Evolutionary conservation across 1,284 basidiomycete species (phyloP).

Genomic region (Irpex sp.): DNA sequence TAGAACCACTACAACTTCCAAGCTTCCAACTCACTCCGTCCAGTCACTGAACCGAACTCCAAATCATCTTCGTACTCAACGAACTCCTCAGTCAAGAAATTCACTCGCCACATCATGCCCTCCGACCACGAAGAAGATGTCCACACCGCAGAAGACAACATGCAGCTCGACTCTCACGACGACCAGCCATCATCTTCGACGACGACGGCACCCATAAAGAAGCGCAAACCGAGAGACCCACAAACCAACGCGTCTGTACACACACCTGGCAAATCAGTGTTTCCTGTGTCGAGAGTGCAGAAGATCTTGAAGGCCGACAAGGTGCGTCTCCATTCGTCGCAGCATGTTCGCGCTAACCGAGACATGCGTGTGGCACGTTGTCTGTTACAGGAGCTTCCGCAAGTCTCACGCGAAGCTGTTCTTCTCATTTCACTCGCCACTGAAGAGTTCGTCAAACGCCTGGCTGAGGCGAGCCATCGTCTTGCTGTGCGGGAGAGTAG

Average conservation of each 20-base stretch:
- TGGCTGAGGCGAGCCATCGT: constrained; percentile 57
- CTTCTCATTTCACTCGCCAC: constrained; percentile 73
- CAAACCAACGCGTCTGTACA: not conserved
- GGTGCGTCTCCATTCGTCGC: constrained; percentile 13
- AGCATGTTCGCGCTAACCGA: too few relatives aligned
- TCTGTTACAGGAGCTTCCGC: constrained; percentile 70
- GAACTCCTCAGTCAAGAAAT: not conserved
- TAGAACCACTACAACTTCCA: not conserved
- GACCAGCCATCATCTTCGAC: too few relatives aligned
- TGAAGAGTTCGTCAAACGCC: constrained; percentile 71
- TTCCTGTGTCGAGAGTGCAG: constrained; percentile 73
- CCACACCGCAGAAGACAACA: too few relatives aligned
- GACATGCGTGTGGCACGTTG: too few relatives aligned
- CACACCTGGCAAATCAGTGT: constrained; percentile 53
- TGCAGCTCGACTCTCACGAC: too few relatives aligned
- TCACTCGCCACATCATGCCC: not conserved
- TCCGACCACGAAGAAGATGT: not conserved
- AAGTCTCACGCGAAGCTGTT: constrained; percentile 68
- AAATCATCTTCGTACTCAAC: too few relatives aligned
- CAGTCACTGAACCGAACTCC: too few relatives aligned
- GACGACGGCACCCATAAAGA: not conserved
- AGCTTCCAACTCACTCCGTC: too few relatives aligned
- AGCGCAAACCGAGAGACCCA: not conserved
- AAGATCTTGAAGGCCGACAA: constrained; percentile 80
- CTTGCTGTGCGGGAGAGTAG: constrained; percentile 63